Conservation (phyloP, 2,329 filamentous ascomycete species). For the Nannizziopsis arthrosporioides region DNA sequence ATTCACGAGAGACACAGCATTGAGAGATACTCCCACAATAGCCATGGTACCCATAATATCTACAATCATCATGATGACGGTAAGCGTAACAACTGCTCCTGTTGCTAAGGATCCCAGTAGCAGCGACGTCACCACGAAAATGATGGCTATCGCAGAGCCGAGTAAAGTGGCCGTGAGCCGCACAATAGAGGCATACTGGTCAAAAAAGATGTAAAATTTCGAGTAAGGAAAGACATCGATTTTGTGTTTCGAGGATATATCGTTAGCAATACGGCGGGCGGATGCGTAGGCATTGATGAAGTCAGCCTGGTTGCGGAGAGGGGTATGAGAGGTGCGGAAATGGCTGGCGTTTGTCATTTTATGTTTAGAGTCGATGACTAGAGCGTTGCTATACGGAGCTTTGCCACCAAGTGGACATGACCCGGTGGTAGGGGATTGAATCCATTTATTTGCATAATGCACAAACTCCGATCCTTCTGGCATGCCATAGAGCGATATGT, state of each 20-base stretch:
- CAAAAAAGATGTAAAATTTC: slow-evolving; percentile 98
- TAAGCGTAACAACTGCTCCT: slow-evolving; percentile 67
- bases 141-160: slow-evolving; percentile 70
- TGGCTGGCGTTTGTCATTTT: slow-evolving; percentile 68
- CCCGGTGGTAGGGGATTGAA: slow-evolving; percentile 65
- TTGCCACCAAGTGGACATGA: slow-evolving; percentile 80
- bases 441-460: slow-evolving; percentile 71
- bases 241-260: slow-evolving; percentile 58
- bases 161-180: slow-evolving; percentile 67
- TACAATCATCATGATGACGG: slow-evolving; percentile 83
- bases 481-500: slow-evolving; percentile 80
- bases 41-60: slow-evolving; percentile 96
- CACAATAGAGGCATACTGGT: slow-evolving; percentile 84
- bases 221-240: slow-evolving; percentile 91
- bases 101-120: slow-evolving; percentile 77
- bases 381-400: slow-evolving; percentile 72
- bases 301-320: slow-evolving; percentile 75
- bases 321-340: slow-evolving; percentile 82
- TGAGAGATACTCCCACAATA: slow-evolving; percentile 73
- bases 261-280: slow-evolving; percentile 73
- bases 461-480: slow-evolving; percentile 87
- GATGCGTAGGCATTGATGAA: slow-evolving; percentile 86
- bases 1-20: slow-evolving; percentile 91
- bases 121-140: slow-evolving; percentile 65
- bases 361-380: slow-evolving; percentile 60